Percentiles rank a stretch among this genome's conserved stretches.
These are phyloP conservation scores for Talaromyces sp. DNA, from an alignment of 2,329 filamentous ascomycete species.

Conservation along the genomic window DNA sequence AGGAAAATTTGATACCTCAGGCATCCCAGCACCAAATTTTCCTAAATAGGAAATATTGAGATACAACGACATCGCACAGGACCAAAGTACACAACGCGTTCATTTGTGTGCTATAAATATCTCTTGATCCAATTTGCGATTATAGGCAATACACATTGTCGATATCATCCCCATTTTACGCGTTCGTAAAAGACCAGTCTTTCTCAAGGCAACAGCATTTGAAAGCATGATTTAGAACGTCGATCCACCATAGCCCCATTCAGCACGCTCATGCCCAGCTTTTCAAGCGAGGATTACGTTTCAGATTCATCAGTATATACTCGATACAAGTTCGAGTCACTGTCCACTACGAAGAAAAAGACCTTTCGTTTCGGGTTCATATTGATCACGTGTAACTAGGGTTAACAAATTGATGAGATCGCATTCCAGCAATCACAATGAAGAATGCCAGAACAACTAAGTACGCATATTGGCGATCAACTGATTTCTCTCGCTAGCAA, in stretches of 20 bases:
- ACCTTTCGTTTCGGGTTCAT: background rate
- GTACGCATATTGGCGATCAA: background rate
- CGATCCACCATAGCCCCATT: background rate
- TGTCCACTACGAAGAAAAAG: background rate
- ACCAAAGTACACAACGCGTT: background rate
- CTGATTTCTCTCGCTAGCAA: background rate
- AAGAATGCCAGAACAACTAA: background rate
- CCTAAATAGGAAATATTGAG: background rate
- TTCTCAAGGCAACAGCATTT: slow-evolving; percentile 10
- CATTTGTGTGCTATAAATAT: too few species aligned
- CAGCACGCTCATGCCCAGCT: background rate
- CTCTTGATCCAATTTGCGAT: background rate
- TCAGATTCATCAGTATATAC: background rate
- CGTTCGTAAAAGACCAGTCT: background rate
- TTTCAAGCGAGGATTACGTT: background rate
- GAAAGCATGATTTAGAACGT: background rate
- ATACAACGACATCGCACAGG: background rate
- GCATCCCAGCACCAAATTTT: background rate
- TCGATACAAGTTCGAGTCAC: background rate
- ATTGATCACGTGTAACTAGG: background rate
- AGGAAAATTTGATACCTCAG: background rate
- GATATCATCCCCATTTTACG: background rate
- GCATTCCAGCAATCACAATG: background rate
- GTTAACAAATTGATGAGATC: background rate
- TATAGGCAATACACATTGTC: background rate